phyloP scores from a whole-genome alignment of 176 grass and related monocot species.

The Rhipidocladum racemiflorum region DNA sequence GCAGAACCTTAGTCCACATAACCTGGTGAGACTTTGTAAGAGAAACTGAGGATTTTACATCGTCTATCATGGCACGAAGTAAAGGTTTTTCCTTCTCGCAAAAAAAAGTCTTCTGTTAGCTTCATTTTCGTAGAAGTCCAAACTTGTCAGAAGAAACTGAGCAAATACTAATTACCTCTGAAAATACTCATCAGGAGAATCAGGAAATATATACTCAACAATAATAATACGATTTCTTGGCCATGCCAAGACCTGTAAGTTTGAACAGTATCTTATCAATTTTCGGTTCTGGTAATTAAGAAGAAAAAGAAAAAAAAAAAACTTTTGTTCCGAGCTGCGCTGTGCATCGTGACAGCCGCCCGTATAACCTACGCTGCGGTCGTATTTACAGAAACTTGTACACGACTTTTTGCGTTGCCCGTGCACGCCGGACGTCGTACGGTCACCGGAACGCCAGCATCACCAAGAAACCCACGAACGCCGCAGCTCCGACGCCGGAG shows the following conservation, averaged over 20 bases:
- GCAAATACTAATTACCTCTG: background rate
- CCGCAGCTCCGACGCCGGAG: conserved; percentile 27
- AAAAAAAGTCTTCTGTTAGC: no score
- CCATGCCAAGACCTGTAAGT: background rate
- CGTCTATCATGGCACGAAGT: background rate
- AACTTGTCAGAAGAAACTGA: background rate
- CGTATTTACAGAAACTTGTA: background rate
- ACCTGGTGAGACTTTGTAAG: no score
- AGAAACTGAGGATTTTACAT: no score
- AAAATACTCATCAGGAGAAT: background rate
- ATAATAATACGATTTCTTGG: no score
- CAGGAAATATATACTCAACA: no score
- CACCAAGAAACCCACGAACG: conserved; percentile 34
- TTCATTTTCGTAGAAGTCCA: no score
- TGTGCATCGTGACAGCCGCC: no score
- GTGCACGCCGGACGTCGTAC: no score
- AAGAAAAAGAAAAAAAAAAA: background rate
- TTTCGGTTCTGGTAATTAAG: background rate
- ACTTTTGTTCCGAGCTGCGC: background rate
- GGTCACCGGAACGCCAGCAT: conserved; percentile 40
- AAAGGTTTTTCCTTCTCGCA: no score
- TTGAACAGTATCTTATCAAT: background rate
- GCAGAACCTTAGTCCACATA: no score
- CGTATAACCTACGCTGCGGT: no score
- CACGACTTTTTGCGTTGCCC: background rate